Evolutionary conservation across 345 rosid genomes (phyloP), one percentile per base, ranked within the genome.

Genomic region (Citrus inodora): DNA sequence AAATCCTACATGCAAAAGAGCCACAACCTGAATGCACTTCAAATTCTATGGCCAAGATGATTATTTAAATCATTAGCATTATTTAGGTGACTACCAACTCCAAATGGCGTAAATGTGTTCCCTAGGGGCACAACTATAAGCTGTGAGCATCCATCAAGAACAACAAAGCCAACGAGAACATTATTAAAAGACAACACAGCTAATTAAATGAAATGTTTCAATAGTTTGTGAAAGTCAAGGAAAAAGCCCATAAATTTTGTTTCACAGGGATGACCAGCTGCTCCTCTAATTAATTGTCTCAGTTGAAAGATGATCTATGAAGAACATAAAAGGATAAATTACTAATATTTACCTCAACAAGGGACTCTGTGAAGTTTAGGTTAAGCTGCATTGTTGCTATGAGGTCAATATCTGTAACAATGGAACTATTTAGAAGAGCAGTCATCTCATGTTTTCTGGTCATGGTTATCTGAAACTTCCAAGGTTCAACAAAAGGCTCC

Each of bases 401-500:
- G 68, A 95, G 88, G 83, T 83, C 81, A 68, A 93, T 79, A 80
- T 93, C 92, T 37, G 95, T 92, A 59, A 84, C 67, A 24, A 87
- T 65, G 71, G 90, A 83, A 77, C 84, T 81, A 82, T 85, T 87
- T 61, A 89, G 76, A 76, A 93, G 86, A 80, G 90, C 76, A 76
- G 83, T 93, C 55, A 74, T 78, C 85, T 88, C 92, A 58, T 82
- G 79, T 80, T 85, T 90, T 82, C 86, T 82, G 40, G 78, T 83
- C 73, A 92, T 35, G 66, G 80, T 78, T 28, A 92, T 73, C 76
- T 90, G 88, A 85, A 95, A 91, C 67, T 82, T 88, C 98, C 98
- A 95, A 51, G 95, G 97, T 89, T 95, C 98, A 9, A 93, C 78
- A 84, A 95, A 92, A 76, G 98, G 95, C 88, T 95, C 97, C 98